Percentiles rank a stretch among this genome's conserved stretches.
Conservation (phyloP, 805 yeast species). For the Teunomyces atbi region DNA sequence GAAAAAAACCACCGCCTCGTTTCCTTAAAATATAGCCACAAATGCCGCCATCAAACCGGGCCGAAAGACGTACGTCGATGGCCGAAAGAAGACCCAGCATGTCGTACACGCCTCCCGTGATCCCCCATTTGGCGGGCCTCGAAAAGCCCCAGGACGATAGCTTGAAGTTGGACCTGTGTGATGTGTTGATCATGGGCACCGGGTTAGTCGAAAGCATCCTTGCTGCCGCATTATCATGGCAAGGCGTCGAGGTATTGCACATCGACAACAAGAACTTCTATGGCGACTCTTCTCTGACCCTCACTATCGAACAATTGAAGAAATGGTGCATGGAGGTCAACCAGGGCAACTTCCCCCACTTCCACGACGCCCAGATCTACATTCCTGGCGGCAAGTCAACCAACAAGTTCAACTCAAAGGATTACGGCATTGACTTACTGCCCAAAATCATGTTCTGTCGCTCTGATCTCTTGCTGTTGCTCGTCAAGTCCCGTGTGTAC, state of each 20-base stretch:
- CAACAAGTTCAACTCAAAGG: slow-evolving; percentile 56
- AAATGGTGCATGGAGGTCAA: slow-evolving; percentile 80
- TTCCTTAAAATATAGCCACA: too few relatives aligned
- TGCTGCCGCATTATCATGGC: slow-evolving; percentile 97
- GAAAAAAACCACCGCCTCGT: too few relatives aligned
- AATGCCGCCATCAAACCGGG: slow-evolving; percentile 13
- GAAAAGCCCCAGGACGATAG: slow-evolving; percentile 68
- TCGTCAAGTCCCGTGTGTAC: slow-evolving; percentile 83
- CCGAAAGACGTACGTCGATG: slow-evolving; percentile 58
- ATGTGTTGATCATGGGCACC: slow-evolving; percentile 89
- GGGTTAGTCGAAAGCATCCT: slow-evolving; percentile 84
- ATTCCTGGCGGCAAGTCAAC: slow-evolving; percentile 60
- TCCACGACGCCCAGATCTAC: slow-evolving; percentile 73
- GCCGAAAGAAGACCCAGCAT: slow-evolving; percentile 65
- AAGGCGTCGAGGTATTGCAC: slow-evolving; percentile 92
- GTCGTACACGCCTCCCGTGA: slow-evolving; percentile 42
- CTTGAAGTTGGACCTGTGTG: slow-evolving; percentile 66
- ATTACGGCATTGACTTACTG: slow-evolving; percentile 82
- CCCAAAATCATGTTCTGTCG: slow-evolving; percentile 88
- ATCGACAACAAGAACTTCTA: slow-evolving; percentile 82
- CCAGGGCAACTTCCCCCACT: slow-evolving; percentile 40
- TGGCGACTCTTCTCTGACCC: slow-evolving; percentile 85
- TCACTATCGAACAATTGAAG: slow-evolving; percentile 82
- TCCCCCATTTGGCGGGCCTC: slow-evolving; percentile 74
- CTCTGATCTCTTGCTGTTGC: slow-evolving; percentile 77